Base-by-base conservation (phyloP, 2,329 filamentous ascomycete species). In the Arthrobotrys pseudoclavata region DNA sequence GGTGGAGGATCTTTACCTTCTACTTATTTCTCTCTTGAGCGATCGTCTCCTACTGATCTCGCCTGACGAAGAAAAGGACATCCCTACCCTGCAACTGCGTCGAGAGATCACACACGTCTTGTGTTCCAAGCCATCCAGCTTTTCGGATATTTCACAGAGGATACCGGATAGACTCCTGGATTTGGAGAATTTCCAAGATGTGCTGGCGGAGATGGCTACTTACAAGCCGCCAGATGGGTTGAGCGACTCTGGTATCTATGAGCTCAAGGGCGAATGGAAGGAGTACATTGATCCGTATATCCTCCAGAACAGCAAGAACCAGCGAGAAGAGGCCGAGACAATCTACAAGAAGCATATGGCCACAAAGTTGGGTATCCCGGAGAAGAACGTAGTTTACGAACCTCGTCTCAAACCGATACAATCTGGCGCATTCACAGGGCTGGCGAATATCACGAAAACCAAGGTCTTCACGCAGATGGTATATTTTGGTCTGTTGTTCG, bases 51-150 rank as follows among this genome's bases (percentile, higher is more conserved):
- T 92, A 0, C 86, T 99, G 55, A 87, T 94, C 45, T 89, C 91
- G 0, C 86, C 87, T 6, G 88, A 91, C 69, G 88, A 91, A 63
- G 90, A 91, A 77, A 70, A 48, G 31, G 72, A 76, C 37, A 63
- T 76, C 12, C 85, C 87, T 12, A 87, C 89, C 69, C 87, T 91
- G 18, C 89, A 91, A 63, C 91, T 98, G 84, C 91, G 92, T 69
- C 91, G 94, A 60, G 96, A 99, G 82, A 92, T 99, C 79, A 92
- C 91, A 1, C 96, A 99, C 83, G 92, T 96, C 5, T 86, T 99
- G 29, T 98, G 95, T 85, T 98, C 98, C 87, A 97, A 96, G 84
- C 94, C 96, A 0, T 86, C 99, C 4, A 96, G 95, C 0, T 98
- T 96, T 85, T 97, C 95, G 10, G 96, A 98, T 80, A 91, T 99